Conservation (phyloP, 768 basidiomycete species). For the Baorangia bicolor region DNA sequence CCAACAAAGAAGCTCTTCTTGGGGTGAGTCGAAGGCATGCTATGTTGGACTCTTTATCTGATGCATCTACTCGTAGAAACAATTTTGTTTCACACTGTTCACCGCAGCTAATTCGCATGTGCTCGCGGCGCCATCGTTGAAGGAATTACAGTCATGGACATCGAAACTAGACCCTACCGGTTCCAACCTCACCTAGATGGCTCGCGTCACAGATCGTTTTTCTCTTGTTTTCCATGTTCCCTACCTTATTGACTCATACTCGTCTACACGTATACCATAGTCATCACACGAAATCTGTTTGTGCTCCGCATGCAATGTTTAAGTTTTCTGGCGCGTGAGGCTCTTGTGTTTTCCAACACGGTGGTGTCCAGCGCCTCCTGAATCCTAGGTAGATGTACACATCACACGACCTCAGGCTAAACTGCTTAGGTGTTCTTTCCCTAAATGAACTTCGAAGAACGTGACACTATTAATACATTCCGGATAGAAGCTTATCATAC, state of each 20-base stretch:
- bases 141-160: constrained; percentile 85
- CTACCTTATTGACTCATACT: constrained; percentile 23
- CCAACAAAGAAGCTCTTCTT: constrained; percentile 83
- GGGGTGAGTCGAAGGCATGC: constrained; percentile 55
- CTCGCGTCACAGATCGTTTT: background rate
- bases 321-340: background rate
- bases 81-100: constrained; percentile 86
- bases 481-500: constrained; percentile 12
- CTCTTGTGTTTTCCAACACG: background rate
- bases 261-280: constrained; percentile 31
- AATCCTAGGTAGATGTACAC: no score
- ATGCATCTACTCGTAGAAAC: constrained; percentile 52
- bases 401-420: background rate
- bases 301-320: constrained; percentile 1
- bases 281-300: constrained; percentile 13
- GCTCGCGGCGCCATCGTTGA: constrained; percentile 74
- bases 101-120: constrained; percentile 92
- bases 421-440: background rate
- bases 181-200: constrained; percentile 43
- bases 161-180: constrained; percentile 82
- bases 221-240: background rate
- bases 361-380: background rate
- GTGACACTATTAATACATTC: background rate
- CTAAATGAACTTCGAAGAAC: constrained; percentile 15
- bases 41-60: background rate